A percentile compares a stretch with the other conserved stretches of the same genome.
Conservation (phyloP, 2,329 filamentous ascomycete species). For the Didymosphaeria variabile region DNA sequence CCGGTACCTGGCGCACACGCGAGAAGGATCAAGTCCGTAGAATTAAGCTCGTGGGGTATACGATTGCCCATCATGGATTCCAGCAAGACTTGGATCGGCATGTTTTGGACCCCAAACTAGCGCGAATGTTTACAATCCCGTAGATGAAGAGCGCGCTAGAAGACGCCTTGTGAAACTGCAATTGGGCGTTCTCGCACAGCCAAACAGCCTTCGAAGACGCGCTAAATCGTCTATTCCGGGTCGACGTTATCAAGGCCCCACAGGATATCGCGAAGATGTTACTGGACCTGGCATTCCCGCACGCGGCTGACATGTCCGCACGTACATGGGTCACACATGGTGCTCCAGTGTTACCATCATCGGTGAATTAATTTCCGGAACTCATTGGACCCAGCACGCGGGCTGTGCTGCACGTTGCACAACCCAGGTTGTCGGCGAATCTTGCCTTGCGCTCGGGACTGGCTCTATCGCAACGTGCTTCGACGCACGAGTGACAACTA, state of each 20-base stretch:
- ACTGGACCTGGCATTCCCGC: background rate
- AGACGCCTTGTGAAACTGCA: background rate
- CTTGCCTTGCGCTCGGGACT: background rate
- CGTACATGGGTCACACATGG: background rate
- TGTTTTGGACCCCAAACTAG: conserved; percentile 8
- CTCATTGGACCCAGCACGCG: background rate
- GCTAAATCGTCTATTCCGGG: background rate
- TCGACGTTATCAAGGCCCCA: background rate
- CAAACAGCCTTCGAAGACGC: background rate
- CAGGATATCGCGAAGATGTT: background rate
- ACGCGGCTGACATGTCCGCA: background rate
- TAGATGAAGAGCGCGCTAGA: no score
- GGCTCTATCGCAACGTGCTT: background rate
- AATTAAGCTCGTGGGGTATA: background rate
- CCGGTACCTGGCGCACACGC: background rate
- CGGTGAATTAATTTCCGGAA: background rate
- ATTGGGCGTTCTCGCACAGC: background rate
- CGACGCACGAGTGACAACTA: background rate
- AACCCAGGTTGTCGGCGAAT: background rate
- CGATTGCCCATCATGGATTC: background rate
- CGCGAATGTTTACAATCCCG: conserved; percentile 9
- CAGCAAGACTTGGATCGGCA: background rate
- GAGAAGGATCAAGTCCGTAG: background rate
- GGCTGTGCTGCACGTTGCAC: conserved; percentile 3
- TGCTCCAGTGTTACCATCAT: background rate